These are phyloP conservation scores for Grifola frondosa DNA, from an alignment of 1,284 basidiomycete genomes.

Conservation along the genomic window DNA sequence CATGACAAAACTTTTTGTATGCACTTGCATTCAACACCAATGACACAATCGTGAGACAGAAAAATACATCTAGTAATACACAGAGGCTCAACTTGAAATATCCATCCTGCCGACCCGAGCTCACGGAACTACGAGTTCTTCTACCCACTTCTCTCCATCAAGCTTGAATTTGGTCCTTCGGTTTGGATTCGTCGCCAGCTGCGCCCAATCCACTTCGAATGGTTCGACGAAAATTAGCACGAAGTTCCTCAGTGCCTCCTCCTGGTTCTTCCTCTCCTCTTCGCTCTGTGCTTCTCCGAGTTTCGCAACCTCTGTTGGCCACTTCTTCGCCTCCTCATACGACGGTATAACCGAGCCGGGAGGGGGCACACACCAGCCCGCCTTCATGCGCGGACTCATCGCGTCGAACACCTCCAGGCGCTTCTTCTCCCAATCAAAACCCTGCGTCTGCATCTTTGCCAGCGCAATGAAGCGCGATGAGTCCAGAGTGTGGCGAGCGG, in stretches of 20 bases:
- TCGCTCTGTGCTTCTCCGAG: slow-evolving; percentile 43
- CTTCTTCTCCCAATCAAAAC: slow-evolving; percentile 63
- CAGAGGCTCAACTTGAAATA: too few species aligned
- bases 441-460: slow-evolving; percentile 36
- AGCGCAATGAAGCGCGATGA: slow-evolving; percentile 30
- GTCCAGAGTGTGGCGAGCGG: slow-evolving; percentile 10
- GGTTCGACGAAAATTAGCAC: slow-evolving; percentile 67
- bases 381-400: slow-evolving; percentile 59
- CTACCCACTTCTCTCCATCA: slow-evolving; percentile 45
- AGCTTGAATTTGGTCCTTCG: slow-evolving; percentile 52
- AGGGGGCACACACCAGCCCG: slow-evolving; percentile 60
- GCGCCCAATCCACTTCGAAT: slow-evolving; percentile 58
- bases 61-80: too few species aligned
- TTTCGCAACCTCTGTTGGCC: slow-evolving; percentile 48
- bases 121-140: slow-evolving; percentile 59
- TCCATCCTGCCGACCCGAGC: too few species aligned
- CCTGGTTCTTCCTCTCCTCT: slow-evolving; percentile 44
- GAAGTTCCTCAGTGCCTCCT: slow-evolving; percentile 58
- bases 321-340: slow-evolving; percentile 53
- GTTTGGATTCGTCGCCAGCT: slow-evolving; percentile 55
- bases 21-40: too few species aligned
- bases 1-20: too few species aligned
- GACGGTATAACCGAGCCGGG: slow-evolving; percentile 53
- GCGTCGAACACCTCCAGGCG: slow-evolving; percentile 50
- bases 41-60: too few species aligned